phyloP scores from a whole-genome alignment of 176 grass and related monocot species.

The Tuctoria greenei region DNA sequence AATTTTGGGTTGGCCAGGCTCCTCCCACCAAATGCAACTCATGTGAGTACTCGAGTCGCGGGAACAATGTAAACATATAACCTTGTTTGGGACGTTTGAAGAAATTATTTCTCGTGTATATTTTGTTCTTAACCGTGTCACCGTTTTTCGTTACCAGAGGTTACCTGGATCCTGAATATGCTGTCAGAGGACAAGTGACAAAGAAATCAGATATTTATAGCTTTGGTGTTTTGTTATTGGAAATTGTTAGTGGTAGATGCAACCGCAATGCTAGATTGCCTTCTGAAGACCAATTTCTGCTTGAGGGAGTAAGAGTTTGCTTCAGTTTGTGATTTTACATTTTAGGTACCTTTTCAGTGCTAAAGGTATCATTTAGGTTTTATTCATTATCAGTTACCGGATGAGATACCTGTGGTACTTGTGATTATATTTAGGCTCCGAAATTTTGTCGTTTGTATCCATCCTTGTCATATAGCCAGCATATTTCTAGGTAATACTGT shows the following conservation, averaged over 20 bases:
- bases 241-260: constrained; percentile 81
- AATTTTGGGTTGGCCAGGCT: constrained; percentile 88
- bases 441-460: background rate
- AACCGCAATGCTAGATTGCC: constrained; percentile 75
- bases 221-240: constrained; percentile 78
- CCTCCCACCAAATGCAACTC: constrained; percentile 69
- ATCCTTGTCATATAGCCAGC: background rate
- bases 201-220: constrained; percentile 90
- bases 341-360: background rate
- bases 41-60: constrained; percentile 81
- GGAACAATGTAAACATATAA: constrained; percentile 69
- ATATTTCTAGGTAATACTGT: background rate
- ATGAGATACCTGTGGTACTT: background rate
- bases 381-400: constrained; percentile 8
- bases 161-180: constrained; percentile 87
- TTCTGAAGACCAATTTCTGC: constrained; percentile 76
- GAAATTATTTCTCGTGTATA: background rate
- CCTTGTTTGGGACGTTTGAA: constrained; percentile 5
- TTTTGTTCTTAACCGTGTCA: background rate
- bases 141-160: constrained; percentile 42
- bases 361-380: constrained; percentile 12
- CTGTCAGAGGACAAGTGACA: constrained; percentile 75
- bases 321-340: constrained; percentile 13
- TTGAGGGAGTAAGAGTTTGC: constrained; percentile 66
- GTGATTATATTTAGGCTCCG: background rate